These are phyloP conservation scores for Flaveria sonorensis DNA, from an alignment of 129 eudicot species.

Conservation along the genomic window DNA sequence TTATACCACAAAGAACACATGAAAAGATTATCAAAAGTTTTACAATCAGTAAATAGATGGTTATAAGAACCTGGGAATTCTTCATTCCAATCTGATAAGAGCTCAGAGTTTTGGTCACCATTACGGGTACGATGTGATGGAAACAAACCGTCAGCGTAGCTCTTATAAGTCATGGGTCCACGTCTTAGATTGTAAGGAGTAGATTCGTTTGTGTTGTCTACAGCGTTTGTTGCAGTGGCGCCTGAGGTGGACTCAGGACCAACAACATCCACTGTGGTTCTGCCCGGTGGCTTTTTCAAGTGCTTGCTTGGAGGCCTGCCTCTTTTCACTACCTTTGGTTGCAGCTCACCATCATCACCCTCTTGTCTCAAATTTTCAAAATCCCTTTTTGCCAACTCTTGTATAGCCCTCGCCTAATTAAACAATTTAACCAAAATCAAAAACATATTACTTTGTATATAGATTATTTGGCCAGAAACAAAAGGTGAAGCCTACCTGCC, in stretches of 20 bases:
- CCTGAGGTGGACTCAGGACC: constrained; percentile 64
- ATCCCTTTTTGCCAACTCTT: constrained; percentile 85
- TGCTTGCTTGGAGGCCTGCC: constrained; percentile 88
- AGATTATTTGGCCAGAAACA: background rate
- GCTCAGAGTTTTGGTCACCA: constrained; percentile 65
- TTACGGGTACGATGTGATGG: constrained; percentile 59
- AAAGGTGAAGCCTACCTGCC: constrained; percentile 57
- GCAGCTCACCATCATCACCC: constrained; percentile 77
- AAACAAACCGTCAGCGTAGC: constrained; percentile 44
- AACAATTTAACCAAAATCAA: background rate
- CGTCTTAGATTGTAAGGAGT: constrained; percentile 69
- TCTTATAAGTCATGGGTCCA: constrained; percentile 49
- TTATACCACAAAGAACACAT: background rate
- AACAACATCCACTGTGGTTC: constrained; percentile 53
- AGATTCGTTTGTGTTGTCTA: constrained; percentile 57
- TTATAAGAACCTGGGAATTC: constrained; percentile 78
- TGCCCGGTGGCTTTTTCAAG: constrained; percentile 63
- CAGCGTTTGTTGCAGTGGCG: constrained; percentile 59
- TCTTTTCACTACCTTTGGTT: constrained; percentile 74
- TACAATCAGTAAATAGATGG: background rate
- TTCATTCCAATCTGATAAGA: constrained; percentile 68
- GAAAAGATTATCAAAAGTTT: background rate
- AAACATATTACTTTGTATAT: background rate
- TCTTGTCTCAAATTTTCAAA: constrained; percentile 80
- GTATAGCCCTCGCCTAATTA: constrained; percentile 77